Conservation (phyloP, 257 asterid species). For the Solanum corneliomulleri region DNA sequence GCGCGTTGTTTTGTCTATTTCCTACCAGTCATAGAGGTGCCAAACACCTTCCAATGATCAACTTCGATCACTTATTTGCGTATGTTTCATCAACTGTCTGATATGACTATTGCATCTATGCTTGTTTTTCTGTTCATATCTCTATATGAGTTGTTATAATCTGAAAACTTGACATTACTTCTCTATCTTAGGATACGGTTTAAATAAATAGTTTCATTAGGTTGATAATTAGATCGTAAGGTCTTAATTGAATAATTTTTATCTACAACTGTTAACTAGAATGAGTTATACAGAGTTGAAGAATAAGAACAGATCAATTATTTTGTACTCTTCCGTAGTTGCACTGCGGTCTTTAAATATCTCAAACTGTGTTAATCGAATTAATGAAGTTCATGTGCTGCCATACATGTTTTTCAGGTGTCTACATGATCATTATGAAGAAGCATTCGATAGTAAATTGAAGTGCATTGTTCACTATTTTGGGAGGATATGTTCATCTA, state of each 20-base stretch:
- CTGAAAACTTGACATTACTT: not conserved
- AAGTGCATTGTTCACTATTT: slow-evolving; percentile 82
- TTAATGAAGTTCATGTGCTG: not conserved
- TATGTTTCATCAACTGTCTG: slow-evolving; percentile 30
- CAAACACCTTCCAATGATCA: slow-evolving; percentile 58
- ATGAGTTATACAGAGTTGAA: not conserved
- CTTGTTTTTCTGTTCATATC: not conserved
- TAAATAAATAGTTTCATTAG: not conserved
- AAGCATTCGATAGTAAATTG: slow-evolving; percentile 52
- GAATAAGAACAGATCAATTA: not conserved
- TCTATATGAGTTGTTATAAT: not conserved
- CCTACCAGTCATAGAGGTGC: slow-evolving; percentile 55
- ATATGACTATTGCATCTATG: not conserved
- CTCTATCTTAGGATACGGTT: not conserved
- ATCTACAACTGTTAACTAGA: not conserved
- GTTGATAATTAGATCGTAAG: not conserved
- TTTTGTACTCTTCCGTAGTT: not conserved
- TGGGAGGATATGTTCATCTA: slow-evolving; percentile 45
- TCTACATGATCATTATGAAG: slow-evolving; percentile 39
- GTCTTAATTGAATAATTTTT: not conserved
- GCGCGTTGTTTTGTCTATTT: slow-evolving; percentile 81
- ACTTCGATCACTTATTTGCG: slow-evolving; percentile 70
- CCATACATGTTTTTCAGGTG: slow-evolving; percentile 29
- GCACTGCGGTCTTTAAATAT: not conserved
- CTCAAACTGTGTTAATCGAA: not conserved